Base-by-base conservation (phyloP, 2,329 filamentous ascomycete species). In the Huntiella decipiens region DNA sequence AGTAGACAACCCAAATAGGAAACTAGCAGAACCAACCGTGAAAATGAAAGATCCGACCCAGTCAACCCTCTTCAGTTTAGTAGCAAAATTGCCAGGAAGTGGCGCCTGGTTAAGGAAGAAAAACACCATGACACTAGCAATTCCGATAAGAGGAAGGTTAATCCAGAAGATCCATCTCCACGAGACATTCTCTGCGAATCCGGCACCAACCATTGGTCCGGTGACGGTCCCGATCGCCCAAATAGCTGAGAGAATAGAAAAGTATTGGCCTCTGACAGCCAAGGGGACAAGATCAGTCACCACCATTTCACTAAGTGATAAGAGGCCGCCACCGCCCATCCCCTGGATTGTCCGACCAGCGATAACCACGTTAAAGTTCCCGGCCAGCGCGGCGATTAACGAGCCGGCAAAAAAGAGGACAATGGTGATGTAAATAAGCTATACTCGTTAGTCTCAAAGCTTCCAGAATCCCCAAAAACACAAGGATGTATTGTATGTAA, bases 41-140 rank as follows among this genome's bases (percentile, higher is more conserved):
- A 83, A 82, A 3, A 83, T 54, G 1, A 69, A 51, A 4, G 70
- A 67, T 1, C 79, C 79, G 31, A 73, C 45, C 67, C 72, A 82
- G 55, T 83, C 78, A 17, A 82, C 67, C 5, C 51, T 35, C 33
- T 35, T 19, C 28, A 55, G 47, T 44, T 55, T 55, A 39, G 34
- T 43, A 4, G 31, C n/a, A 33, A 53, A 41, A 5, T 46, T 33
- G 2, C 54, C 54, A 2, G 53, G 53, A 5, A 55, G 33, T 15
- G 47, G 45, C 11, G 44, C 46, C 46, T 54, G 54, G 38, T 53
- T 53, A 15, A 61, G 50, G 39, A 60, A 55, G 33, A 55, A 47
- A 37, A 52, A 51, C 3, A 54, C 48, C 15, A 57, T 52, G 7
- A 53, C 31, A 11, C 54, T 32, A 28, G 53, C 53, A 6, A 55